Evolutionary conservation across 352 stramenopile genomes (phyloP), one percentile per base, ranked within the genome.

Genomic region (Pythium brassicae): DNA sequence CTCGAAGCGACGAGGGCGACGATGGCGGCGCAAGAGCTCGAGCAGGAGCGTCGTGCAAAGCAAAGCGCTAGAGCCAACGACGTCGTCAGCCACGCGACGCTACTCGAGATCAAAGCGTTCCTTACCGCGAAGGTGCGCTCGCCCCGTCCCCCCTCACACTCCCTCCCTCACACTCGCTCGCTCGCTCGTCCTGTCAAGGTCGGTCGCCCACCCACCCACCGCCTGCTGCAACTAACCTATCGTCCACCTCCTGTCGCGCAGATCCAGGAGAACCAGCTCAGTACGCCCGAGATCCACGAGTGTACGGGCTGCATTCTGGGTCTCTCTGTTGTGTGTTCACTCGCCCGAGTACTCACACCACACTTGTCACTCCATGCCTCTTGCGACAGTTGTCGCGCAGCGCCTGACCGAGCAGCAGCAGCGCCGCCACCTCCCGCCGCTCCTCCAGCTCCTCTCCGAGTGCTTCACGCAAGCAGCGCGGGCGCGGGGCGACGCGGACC

Each of bases 251-350:
- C n/a, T n/a, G n/a, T n/a, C n/a, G n/a, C n/a, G 32, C 44, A 88
- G 75, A 72, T 88, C 55, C 29, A 50, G 4, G 72, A 80, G 27
- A 83, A 80, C 56, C 76, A 77, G 54, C 77, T 76, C 54, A 78
- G 62, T 22, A 76, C 76, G 0, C 62, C 85, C 58, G 48, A 86
- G 22, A 81, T 89, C 49, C 62, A 76, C 49, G 70, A 86, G 51
- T 84, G 78, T 87, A 65, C 55, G 69, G 47, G 26, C 47, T 4
- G 49, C 48, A 37, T 12, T 32, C 25, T 53, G 2, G 12, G n/a
- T n/a, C n/a, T n/a, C n/a, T n/a, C n/a, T n/a, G n/a, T n/a, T n/a
- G n/a, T n/a, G 45, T 23, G 4, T 32, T 25, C 59, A 1, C 22
- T 23, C 14, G 10, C 6, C n/a, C 19, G 20, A 20, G n/a, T 19